Base-by-base conservation (phyloP, 2,329 filamentous ascomycete genomes). In the Coniochaeta hoffmannii region DNA sequence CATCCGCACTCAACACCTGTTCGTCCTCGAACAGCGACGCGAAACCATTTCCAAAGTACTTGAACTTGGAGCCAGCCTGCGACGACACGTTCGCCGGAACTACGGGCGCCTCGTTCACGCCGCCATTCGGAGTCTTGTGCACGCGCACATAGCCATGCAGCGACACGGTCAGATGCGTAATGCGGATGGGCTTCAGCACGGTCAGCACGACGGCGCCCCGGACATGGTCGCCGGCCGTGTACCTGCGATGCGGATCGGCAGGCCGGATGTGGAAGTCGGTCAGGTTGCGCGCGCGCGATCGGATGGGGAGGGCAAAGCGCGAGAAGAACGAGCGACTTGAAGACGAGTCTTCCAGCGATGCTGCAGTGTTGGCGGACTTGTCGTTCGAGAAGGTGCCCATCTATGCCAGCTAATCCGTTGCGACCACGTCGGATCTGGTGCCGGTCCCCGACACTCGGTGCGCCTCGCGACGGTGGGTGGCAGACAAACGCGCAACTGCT, bases 11-110 rank as follows among this genome's bases (percentile, higher is more conserved):
- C 34, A 94, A 73, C 14, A 90, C 86, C 66, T 86, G 80, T 72
- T 94, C 89, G 65, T 94, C 89, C 69, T 91, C 86, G 65, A 93
- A 94, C 49, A 94, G 74, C 41, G 87, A 87, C n/a, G 86, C 87
- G 63, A 89, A 84, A 31, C 89, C 88, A 73, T 89, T 89, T 63
- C 86, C 87, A 65, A 86, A 86, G 65, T 89, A 89, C 60, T 79
- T 79, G 19, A 74, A 71, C 28, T 70, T 72, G 26, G 63, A 63
- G 24, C 57, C 53, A 31, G 64, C 66, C 64, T 56, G 63, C 38
- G 65, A 69, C 59, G 63, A 71, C 63, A 61, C 69, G 61, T 67
- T 69, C 63, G 75, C 67, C 6, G 74, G 72, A 50, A 76, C 74
- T 59, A 72, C 62, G 10, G 67, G 63, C 54, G 70, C 68, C 54